Conservation (phyloP, 1,284 basidiomycete genomes). For the Fomitopsis betulina region DNA sequence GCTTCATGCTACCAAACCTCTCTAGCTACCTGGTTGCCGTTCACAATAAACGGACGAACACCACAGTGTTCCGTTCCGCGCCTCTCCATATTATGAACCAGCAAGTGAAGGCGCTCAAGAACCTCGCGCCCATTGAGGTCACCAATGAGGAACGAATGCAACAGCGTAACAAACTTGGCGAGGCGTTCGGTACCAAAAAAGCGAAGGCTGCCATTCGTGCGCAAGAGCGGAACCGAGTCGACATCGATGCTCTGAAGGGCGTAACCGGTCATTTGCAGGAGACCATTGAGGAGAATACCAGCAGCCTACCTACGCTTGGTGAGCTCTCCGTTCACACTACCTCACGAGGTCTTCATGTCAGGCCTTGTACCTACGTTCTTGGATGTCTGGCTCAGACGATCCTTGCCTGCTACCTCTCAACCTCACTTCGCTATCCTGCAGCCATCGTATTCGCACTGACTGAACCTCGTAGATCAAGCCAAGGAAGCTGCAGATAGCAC, state of each 20-base stretch:
- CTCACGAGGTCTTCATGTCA: no score
- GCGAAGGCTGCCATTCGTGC: slow-evolving; percentile 82
- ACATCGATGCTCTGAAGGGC: slow-evolving; percentile 79
- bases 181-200: slow-evolving; percentile 92
- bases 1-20: no score
- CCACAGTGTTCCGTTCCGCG: slow-evolving; percentile 62
- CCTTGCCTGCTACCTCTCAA: neutral
- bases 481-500: slow-evolving; percentile 56
- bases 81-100: slow-evolving; percentile 74
- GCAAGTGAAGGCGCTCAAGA: slow-evolving; percentile 79
- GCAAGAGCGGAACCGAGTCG: slow-evolving; percentile 83
- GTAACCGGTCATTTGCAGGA: slow-evolving; percentile 77
- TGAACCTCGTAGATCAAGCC: slow-evolving; percentile 48
- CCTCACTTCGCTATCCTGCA: neutral
- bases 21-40: slow-evolving; percentile 63
- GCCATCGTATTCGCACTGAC: neutral
- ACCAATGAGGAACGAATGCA: slow-evolving; percentile 52
- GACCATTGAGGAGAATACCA: slow-evolving; percentile 70
- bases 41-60: slow-evolving; percentile 68
- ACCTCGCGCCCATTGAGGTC: slow-evolving; percentile 49
- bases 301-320: slow-evolving; percentile 65
- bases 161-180: slow-evolving; percentile 77
- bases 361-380: neutral
- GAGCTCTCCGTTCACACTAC: slow-evolving; percentile 15
- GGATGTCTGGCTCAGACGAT: neutral